Percentiles rank a stretch among this genome's conserved stretches.
Conservation (phyloP, 257 asterid genomes). For the Solanum medicagineum region DNA sequence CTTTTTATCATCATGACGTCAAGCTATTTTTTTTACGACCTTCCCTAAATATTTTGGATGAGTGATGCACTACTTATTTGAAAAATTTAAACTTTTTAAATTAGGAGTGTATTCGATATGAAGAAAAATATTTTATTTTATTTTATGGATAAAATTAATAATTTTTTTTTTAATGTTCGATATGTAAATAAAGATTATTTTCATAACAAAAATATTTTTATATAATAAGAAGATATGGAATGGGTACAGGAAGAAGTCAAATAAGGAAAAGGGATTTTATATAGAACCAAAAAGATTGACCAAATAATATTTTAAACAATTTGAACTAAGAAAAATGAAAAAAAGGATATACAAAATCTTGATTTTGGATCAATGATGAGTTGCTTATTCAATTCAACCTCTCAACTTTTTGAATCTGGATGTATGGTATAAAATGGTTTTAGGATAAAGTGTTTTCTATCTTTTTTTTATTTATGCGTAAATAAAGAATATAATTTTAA, state of each 20-base stretch:
- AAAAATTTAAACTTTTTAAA: background rate
- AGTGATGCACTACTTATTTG: background rate
- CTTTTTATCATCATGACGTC: background rate
- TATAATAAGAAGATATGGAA: too few species aligned
- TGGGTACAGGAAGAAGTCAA: too few species aligned
- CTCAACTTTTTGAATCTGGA: background rate
- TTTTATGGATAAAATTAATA: too few species aligned
- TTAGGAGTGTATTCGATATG: too few species aligned
- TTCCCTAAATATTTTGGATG: background rate
- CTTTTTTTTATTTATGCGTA: too few species aligned
- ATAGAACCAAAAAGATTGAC: background rate
- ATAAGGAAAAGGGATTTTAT: too few species aligned
- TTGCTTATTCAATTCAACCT: background rate
- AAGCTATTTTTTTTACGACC: background rate
- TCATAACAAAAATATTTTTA: too few species aligned
- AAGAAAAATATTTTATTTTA: background rate
- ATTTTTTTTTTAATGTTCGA: too few species aligned
- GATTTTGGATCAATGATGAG: background rate
- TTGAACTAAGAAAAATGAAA: background rate
- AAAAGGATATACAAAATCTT: background rate
- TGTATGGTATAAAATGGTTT: background rate
- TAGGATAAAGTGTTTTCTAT: too few species aligned
- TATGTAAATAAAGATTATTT: too few species aligned
- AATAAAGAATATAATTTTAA: too few species aligned
- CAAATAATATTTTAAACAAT: background rate